Conservation (phyloP, 139 green algal genomes). For the Chlorella sp. region DNA sequence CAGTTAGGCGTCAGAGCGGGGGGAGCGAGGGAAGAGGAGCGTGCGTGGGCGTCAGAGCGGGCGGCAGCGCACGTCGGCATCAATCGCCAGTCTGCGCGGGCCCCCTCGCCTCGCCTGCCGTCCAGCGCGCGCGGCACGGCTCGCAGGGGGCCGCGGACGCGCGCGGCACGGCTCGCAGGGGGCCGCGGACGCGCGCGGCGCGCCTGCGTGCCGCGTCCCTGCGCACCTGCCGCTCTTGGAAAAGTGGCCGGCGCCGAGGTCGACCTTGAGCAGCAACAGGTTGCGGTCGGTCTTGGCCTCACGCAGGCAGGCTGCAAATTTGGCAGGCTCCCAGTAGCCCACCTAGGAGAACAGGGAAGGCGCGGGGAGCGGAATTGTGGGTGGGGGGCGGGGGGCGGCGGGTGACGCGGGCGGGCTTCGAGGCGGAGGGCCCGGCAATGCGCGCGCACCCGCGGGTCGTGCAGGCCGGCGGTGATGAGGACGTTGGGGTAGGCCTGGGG, state of each 20-base stretch:
- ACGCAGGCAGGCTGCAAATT: conserved; percentile 85
- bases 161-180: no score
- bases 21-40: background rate
- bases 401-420: background rate
- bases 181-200: no score
- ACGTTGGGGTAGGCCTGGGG: conserved; percentile 80
- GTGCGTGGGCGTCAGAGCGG: background rate
- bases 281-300: conserved; percentile 1
- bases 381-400: background rate
- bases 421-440: no score
- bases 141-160: no score
- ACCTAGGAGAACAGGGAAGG: no score
- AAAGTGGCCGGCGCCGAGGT: conserved; percentile 75
- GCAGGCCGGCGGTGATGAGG: conserved; percentile 79
- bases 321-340: conserved; percentile 73
- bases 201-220: no score
- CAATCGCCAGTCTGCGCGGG: background rate
- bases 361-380: background rate
- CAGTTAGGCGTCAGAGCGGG: no score
- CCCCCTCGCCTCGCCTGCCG: no score
- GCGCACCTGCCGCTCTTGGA: no score
- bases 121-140: no score
- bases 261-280: conserved; percentile 68
- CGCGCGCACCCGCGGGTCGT: conserved; percentile 79
- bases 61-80: background rate